A percentile compares a stretch with the other conserved stretches of the same genome.
These are phyloP conservation scores for Trichophyton equinum DNA, from an alignment of 2,329 filamentous ascomycete species.

Conservation along the genomic window DNA sequence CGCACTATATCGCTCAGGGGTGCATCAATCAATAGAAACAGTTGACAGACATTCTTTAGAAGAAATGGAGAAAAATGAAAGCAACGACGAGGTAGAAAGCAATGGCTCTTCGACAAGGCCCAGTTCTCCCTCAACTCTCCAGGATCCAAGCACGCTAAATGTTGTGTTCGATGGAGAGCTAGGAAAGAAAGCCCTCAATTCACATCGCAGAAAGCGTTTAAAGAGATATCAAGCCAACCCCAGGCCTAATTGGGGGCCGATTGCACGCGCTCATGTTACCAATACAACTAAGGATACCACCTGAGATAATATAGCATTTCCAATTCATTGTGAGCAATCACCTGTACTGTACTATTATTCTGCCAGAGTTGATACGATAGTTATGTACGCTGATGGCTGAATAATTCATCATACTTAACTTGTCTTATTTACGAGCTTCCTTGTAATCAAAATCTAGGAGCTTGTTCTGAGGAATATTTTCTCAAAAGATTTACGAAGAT, in stretches of 20 bases:
- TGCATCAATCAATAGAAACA: conserved; percentile 6
- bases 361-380: neutral
- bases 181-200: conserved; percentile 47
- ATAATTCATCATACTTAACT: neutral
- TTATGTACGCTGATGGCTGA: neutral
- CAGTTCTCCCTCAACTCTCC: neutral
- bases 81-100: neutral
- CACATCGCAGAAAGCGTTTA: conserved; percentile 49
- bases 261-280: conserved; percentile 37
- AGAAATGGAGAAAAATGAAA: neutral
- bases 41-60: neutral
- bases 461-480: too few species aligned
- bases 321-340: neutral
- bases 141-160: conserved; percentile 36
- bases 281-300: neutral
- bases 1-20: conserved; percentile 29
- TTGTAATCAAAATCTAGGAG: too few species aligned
- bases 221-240: conserved; percentile 87
- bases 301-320: neutral
- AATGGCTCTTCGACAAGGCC: neutral
- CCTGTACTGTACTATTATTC: neutral
- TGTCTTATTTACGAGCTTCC: too few species aligned
- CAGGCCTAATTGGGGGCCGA: conserved; percentile 83
- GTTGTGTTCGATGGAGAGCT: conserved; percentile 71
- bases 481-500: too few species aligned